Percentiles rank a stretch among this genome's conserved stretches.
phyloP scores from a whole-genome alignment of 2,329 filamentous ascomycete genomes.

The Aspergillus sp. region DNA sequence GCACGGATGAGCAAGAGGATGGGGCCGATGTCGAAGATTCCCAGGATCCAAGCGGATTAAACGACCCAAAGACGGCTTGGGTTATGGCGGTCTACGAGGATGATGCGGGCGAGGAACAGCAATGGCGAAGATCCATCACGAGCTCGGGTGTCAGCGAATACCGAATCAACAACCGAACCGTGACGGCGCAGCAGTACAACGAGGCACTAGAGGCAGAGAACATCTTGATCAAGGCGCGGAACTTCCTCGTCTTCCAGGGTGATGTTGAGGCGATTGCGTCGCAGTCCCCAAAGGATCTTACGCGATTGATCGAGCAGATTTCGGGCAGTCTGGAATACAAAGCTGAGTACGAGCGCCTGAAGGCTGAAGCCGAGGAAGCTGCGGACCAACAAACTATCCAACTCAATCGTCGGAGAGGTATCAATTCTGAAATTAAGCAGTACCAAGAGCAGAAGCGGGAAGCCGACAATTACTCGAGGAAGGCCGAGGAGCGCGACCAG shows the following conservation, averaged over 20 bases:
- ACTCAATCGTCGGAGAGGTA: conserved; percentile 81
- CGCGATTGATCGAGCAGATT: conserved; percentile 91
- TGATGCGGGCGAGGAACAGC: conserved; percentile 88
- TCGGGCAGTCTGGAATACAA: conserved; percentile 95
- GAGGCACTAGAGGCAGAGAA: conserved; percentile 87
- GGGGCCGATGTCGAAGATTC: conserved; percentile 58
- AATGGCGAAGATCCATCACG: conserved; percentile 94
- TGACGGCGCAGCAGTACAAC: conserved; percentile 90
- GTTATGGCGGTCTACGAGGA: conserved; percentile 99
- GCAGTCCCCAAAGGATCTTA: conserved; percentile 90
- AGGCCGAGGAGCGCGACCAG: conserved; percentile 83
- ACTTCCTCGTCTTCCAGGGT: conserved; percentile 97
- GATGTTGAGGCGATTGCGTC: conserved; percentile 96
- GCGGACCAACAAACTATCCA: conserved; percentile 85
- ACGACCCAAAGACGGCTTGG: conserved; percentile 92
- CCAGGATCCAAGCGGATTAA: conserved; percentile 51
- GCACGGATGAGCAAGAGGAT: conserved; percentile 52
- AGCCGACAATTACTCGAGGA: conserved; percentile 87
- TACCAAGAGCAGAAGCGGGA: conserved; percentile 96
- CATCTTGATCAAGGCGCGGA: conserved; percentile 94
- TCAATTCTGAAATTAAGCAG: conserved; percentile 96
- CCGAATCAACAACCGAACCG: conserved; percentile 87
- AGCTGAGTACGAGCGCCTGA: conserved; percentile 85
- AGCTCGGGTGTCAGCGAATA: conserved; percentile 87
- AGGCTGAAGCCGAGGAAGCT: conserved; percentile 78